A percentile compares a stretch with the other conserved stretches of the same genome.
phyloP scores from a whole-genome alignment of 169 alveolate species.

The Besnoitia besnoiti region DNA sequence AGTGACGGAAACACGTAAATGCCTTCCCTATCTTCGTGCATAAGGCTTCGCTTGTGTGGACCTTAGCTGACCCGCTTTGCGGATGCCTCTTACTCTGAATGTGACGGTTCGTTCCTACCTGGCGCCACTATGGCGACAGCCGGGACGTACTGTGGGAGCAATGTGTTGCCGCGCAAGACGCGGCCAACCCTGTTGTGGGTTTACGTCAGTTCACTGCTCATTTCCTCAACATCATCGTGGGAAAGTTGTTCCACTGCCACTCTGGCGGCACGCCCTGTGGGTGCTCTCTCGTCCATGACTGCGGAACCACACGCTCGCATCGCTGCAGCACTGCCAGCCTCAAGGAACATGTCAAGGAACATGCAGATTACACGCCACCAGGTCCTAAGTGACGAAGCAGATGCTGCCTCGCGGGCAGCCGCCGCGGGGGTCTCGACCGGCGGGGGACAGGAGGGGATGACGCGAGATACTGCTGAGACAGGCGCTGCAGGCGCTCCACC shows the following conservation, averaged over 20 bases:
- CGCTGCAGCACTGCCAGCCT: not conserved
- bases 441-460: too few relatives aligned
- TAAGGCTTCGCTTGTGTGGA: too few relatives aligned
- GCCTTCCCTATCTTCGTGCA: too few relatives aligned
- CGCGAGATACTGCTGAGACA: too few relatives aligned
- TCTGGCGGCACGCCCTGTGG: not conserved
- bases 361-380: not conserved
- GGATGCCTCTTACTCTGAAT: too few relatives aligned
- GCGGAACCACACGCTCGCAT: not conserved
- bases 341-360: not conserved
- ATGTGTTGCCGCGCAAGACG: not conserved
- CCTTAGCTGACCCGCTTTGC: too few relatives aligned
- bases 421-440: too few relatives aligned
- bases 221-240: not conserved
- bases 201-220: not conserved
- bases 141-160: not conserved
- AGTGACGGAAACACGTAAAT: too few relatives aligned
- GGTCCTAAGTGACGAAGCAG: not conserved
- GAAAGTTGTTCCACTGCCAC: not conserved
- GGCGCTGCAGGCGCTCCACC: not conserved
- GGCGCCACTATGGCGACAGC: not conserved
- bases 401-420: too few relatives aligned
- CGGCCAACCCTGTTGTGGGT: not conserved
- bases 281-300: not conserved
- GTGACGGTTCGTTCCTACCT: too few relatives aligned